Conservation (phyloP, 176 grass and related monocot species). For the Oryza rufipogon region DNA sequence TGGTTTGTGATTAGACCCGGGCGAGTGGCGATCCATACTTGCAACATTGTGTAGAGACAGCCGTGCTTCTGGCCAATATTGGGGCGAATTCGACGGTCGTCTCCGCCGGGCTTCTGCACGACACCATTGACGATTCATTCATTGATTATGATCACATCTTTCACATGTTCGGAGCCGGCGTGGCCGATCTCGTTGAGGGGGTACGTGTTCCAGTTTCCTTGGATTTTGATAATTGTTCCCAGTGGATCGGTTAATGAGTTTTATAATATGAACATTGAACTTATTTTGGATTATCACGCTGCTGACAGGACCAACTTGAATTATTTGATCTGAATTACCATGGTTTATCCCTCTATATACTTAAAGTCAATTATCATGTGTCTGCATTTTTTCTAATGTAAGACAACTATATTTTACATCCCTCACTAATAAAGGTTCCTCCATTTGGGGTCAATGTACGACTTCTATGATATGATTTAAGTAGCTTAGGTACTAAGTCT, state of each 20-base stretch:
- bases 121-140: constrained; percentile 86
- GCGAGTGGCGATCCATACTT: constrained; percentile 75
- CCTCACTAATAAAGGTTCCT: not conserved
- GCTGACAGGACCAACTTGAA: constrained; percentile 9
- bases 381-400: not conserved
- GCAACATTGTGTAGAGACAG: constrained; percentile 88
- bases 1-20: constrained; percentile 50
- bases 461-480: constrained; percentile 7
- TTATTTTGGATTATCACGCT: constrained; percentile 9
- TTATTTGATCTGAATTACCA: constrained; percentile 35
- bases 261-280: not conserved
- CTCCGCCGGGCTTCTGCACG: constrained; percentile 80
- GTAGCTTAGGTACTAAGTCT: not conserved
- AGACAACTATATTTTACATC: not conserved
- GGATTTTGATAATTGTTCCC: not conserved
- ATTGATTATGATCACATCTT: constrained; percentile 68
- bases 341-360: not conserved
- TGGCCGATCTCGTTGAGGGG: constrained; percentile 87
- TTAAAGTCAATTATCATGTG: constrained; percentile 20
- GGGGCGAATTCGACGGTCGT: constrained; percentile 69
- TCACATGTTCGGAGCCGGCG: constrained; percentile 62
- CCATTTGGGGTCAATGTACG: constrained; percentile 29
- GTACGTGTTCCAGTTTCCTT: constrained; percentile 48
- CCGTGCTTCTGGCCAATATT: constrained; percentile 67
- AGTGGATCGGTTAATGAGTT: constrained; percentile 9